These are phyloP conservation scores for Melampsora allii-populina DNA, from an alignment of 1,284 basidiomycete genomes.

Conservation along the genomic window DNA sequence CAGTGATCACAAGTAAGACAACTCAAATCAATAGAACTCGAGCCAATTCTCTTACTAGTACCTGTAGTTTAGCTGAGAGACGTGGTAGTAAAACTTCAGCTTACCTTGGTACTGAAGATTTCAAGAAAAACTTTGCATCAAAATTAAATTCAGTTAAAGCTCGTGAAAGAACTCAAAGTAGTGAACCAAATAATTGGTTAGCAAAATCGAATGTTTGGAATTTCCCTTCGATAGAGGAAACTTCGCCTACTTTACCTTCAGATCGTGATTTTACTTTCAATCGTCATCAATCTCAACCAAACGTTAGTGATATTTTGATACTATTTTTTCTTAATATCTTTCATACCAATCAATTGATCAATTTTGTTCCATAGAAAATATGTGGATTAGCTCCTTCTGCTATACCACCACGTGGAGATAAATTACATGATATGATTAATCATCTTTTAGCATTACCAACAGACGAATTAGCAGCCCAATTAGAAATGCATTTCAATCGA, in stretches of 20 bases:
- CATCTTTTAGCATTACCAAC: conserved; percentile 13
- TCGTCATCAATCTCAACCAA: not conserved
- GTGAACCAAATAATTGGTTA: not conserved
- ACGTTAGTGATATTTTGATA: not conserved
- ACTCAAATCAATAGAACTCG: too few relatives aligned
- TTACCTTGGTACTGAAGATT: conserved; percentile 33
- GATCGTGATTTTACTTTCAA: not conserved
- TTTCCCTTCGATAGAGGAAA: too few relatives aligned
- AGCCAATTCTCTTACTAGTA: too few relatives aligned
- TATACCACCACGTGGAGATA: not conserved
- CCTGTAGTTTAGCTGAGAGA: conserved; percentile 11
- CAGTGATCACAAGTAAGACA: too few relatives aligned
- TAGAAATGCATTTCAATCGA: conserved; percentile 25
- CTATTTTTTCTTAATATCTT: not conserved
- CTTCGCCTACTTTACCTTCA: too few relatives aligned
- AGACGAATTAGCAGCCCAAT: conserved; percentile 7
- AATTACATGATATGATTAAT: not conserved
- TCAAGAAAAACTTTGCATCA: conserved; percentile 27
- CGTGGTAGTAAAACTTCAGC: conserved; percentile 38
- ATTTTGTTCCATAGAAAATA: not conserved
- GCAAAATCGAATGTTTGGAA: too few relatives aligned
- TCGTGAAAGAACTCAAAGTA: conserved; percentile 15
- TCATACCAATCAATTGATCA: not conserved
- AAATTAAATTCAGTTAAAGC: conserved; percentile 25
- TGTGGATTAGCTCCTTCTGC: not conserved